Evolutionary conservation across 2,329 filamentous ascomycete genomes (phyloP), one percentile per base, ranked within the genome.

Genomic region (Paecilomyces formosus): DNA sequence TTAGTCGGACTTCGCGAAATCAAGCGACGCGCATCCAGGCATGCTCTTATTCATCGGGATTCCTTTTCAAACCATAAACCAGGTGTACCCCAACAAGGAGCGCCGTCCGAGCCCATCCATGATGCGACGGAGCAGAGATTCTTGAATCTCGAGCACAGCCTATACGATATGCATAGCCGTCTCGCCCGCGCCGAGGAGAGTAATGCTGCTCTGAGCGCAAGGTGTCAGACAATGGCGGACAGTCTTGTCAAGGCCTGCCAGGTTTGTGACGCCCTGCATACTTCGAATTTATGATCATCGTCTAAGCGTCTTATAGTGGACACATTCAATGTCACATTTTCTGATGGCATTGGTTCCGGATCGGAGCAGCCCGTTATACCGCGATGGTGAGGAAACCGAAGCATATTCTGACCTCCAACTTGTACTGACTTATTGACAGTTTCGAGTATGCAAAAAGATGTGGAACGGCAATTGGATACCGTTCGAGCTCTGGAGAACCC

Each of bases 1-100:
- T 79, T 99, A 24, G 87, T 93, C 55, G 92, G 93, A 7, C 78
- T 99, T 61, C 85, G 94, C 51, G 94, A 99, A 71, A 99, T 99
- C 75, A 97, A 97, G 76, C 88, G 94, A 61, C 85, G 94, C 61
- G 93, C 94, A 18, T 97, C 93, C 35, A 84, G 94, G 61, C 94
- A 97, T 76, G 88, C 93, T 24, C 81, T 97, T 57, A 95, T 97
- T 24, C 92, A 97, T 71, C 86, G 93, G 65, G 94, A 97, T 70
- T 89, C 88, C 13, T 96, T 94, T 76, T 88, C 87, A 63, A 84
- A 84, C 59, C 86, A 89, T 60, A 96, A 96, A 70, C 81, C 88
- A 49, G 82, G 84, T 55, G 81, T 83, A 15, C 90, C 91, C 24
- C 91, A 94, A 66, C 88, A 90, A 9, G 90, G 90, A 13, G 90